Percentiles rank a stretch among this genome's conserved stretches.
phyloP scores from a whole-genome alignment of 2,329 filamentous ascomycete genomes.

The Hypocrella siamensis region DNA sequence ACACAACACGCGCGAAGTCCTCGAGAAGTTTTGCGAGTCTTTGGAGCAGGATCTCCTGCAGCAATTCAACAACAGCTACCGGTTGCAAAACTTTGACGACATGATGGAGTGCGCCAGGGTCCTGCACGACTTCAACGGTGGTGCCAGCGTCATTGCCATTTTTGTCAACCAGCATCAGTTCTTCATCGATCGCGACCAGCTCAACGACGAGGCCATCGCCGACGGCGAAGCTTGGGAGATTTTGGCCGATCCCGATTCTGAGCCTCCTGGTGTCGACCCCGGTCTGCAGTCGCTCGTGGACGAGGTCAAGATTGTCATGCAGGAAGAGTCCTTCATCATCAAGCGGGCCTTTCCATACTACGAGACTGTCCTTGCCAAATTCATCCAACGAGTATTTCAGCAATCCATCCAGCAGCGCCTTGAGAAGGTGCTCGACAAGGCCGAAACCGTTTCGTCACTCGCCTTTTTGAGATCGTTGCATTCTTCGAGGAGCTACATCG shows the following conservation, averaged over 20 bases:
- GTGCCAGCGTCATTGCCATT: constrained; percentile 82
- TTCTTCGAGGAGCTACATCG: constrained; percentile 79
- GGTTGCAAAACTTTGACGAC: constrained; percentile 87
- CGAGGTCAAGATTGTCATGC: constrained; percentile 88
- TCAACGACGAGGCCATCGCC: constrained; percentile 68
- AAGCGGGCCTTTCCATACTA: constrained; percentile 93
- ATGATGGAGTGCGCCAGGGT: constrained; percentile 97
- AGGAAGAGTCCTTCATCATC: constrained; percentile 94
- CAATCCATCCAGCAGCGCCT: constrained; percentile 94
- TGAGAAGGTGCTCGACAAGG: constrained; percentile 92
- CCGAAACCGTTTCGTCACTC: constrained; percentile 76
- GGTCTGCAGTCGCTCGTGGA: constrained; percentile 85
- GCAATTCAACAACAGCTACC: constrained; percentile 95
- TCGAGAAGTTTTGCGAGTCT: constrained; percentile 94
- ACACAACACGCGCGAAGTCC: constrained; percentile 67
- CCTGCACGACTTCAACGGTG: constrained; percentile 88
- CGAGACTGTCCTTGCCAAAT: constrained; percentile 83
- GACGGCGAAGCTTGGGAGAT: constrained; percentile 76
- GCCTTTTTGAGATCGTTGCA: constrained; percentile 86
- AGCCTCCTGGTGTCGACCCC: constrained; percentile 80
- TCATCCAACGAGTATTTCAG: constrained; percentile 91
- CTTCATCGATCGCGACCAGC: constrained; percentile 90
- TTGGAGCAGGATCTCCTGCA: constrained; percentile 89
- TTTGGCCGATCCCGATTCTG: constrained; percentile 84
- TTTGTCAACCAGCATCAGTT: constrained; percentile 99